These are phyloP conservation scores for Alternaria viburni DNA, from an alignment of 2,329 filamentous ascomycete genomes.

Conservation along the genomic window DNA sequence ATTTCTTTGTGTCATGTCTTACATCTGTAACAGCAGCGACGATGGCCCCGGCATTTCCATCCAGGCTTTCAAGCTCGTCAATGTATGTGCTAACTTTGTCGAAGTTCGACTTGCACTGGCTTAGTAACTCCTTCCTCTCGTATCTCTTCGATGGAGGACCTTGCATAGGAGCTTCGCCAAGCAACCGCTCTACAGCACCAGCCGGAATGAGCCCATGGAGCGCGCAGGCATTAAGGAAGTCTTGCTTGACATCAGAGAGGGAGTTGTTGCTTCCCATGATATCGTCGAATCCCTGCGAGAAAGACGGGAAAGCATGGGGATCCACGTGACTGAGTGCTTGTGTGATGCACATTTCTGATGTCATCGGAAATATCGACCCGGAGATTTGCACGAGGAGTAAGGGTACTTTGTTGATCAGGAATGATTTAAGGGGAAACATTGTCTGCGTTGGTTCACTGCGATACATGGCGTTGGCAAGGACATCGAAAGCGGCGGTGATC, in stretches of 20 bases:
- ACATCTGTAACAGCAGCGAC: slow-evolving; percentile 68
- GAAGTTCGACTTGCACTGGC: slow-evolving; percentile 77
- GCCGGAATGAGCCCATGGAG: slow-evolving; percentile 84
- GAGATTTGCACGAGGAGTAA: slow-evolving; percentile 65
- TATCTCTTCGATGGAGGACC: slow-evolving; percentile 77
- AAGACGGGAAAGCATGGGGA: slow-evolving; percentile 66
- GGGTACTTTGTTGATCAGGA: slow-evolving; percentile 78
- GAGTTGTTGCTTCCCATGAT: slow-evolving; percentile 61
- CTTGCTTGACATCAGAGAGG: slow-evolving; percentile 71
- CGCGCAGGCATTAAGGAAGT: slow-evolving; percentile 90
- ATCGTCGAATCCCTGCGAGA: slow-evolving; percentile 69
- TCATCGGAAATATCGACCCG: slow-evolving; percentile 64
- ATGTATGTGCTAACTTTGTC: slow-evolving; percentile 78
- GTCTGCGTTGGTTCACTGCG: slow-evolving; percentile 65
- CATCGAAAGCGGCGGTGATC: slow-evolving; percentile 86
- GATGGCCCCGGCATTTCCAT: slow-evolving; percentile 88
- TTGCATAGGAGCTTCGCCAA: slow-evolving; percentile 85
- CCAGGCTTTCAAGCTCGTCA: slow-evolving; percentile 83
- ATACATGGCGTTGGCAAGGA: slow-evolving; percentile 85
- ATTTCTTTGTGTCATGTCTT: not conserved
- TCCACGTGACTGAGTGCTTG: slow-evolving; percentile 70
- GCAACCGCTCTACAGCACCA: slow-evolving; percentile 75
- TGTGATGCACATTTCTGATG: slow-evolving; percentile 68
- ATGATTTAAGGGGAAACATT: slow-evolving; percentile 80
- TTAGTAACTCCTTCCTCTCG: slow-evolving; percentile 77